Percentiles rank a stretch among this genome's conserved stretches.
Evolutionary conservation across 129 eudicot genomes (phyloP).

Genomic region (Arctium lappa): DNA sequence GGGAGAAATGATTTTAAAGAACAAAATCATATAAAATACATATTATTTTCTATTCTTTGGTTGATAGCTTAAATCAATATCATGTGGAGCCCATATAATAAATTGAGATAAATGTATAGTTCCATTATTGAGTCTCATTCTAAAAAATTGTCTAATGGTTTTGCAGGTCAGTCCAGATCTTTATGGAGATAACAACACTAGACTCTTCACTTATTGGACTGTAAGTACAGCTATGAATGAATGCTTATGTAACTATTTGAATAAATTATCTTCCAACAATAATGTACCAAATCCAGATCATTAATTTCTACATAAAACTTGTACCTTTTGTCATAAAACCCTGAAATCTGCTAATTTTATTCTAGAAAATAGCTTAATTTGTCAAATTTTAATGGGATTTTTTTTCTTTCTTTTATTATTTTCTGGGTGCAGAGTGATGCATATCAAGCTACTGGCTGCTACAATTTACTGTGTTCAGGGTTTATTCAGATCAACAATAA

Average conservation of each 20-base stretch:
- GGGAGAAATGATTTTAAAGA: background rate
- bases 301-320: background rate
- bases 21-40: background rate
- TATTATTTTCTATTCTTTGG: background rate
- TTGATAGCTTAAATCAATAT: slow-evolving; percentile 11
- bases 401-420: background rate
- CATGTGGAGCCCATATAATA: slow-evolving; percentile 8
- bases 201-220: slow-evolving; percentile 97
- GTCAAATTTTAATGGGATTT: background rate
- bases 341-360: background rate
- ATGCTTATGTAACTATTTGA: slow-evolving; percentile 2
- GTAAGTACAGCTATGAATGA: slow-evolving; percentile 48
- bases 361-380: background rate
- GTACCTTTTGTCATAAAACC: slow-evolving; percentile 6
- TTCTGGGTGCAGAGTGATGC: slow-evolving; percentile 76
- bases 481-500: slow-evolving; percentile 87
- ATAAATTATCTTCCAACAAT: background rate
- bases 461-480: slow-evolving; percentile 89
- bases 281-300: background rate
- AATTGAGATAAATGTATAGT: slow-evolving; percentile 9
- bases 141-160: slow-evolving; percentile 10
- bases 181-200: slow-evolving; percentile 95
- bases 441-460: slow-evolving; percentile 99
- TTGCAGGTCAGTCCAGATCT: slow-evolving; percentile 97
- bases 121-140: slow-evolving; percentile 25